Base-by-base conservation (phyloP, 2,329 filamentous ascomycete species). In the Penicillium crustosum region DNA sequence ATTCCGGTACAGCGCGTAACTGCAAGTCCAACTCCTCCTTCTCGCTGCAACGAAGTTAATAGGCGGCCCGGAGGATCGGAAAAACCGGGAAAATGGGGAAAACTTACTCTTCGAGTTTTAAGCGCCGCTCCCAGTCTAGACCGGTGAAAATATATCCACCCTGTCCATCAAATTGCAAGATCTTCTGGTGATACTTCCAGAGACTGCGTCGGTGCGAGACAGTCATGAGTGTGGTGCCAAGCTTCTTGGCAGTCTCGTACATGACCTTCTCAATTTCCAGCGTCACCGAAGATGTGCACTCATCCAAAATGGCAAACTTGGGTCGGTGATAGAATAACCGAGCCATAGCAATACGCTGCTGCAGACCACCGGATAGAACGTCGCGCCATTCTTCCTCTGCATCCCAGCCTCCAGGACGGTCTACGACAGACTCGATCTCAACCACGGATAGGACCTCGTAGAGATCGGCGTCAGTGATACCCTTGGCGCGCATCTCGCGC, bases 331-430 rank as follows among this genome's bases (percentile, higher is more conserved):
- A 97, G 77, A 97, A 97, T 19, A 96, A 83, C 0, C 94, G 84
- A 0, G 94, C 94, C 91, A 97, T 97, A 59, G 94, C 94, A 23
- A 99, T 90, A 52, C 94, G 89, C 79, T 99, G 94, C 78, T 99
- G 94, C 21, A 97, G 82, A 7, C 94, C 94, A 13, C 91, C 91
- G 0, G 91, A 96, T 29, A 99, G 83, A 0, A 96, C 91, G 66
- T 97, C 93, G 48, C 92, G 89, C 94, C 94, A 99, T 78, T 97
- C 93, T 52, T 93, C 92, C 76, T 97, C 92, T 7, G 91, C 89
- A 70, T 97, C 93, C 87, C 93, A 96, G 25, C 91, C 91, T 17
- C 85, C 85, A 57, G 91, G 90, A 15, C 90, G 83, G 51, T 90
- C 86, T 45, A 96, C 86, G 3, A 99, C 84, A 60, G 89, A 86